These are phyloP conservation scores for Phytophthora citricola DNA, from an alignment of 352 stramenopile genomes.

Conservation along the genomic window DNA sequence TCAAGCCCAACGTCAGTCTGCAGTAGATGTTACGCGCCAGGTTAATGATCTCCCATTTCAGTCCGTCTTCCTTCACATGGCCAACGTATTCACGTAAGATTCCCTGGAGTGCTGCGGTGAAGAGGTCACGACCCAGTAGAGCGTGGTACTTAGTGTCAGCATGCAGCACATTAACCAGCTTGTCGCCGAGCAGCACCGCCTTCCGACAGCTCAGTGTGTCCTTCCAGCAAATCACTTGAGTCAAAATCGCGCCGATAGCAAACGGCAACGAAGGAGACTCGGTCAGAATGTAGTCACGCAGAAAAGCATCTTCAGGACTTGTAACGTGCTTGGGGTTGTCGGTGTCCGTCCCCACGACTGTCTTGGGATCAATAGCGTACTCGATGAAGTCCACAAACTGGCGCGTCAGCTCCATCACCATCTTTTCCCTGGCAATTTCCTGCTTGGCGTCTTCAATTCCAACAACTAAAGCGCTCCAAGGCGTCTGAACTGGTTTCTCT, in stretches of 20 bases:
- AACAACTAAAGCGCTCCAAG: slow-evolving; percentile 62
- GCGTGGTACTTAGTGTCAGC: slow-evolving; percentile 42
- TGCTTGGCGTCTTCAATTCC: slow-evolving; percentile 74
- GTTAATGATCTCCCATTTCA: slow-evolving; percentile 89
- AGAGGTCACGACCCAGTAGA: slow-evolving; percentile 68
- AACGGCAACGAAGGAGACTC: slow-evolving; percentile 57
- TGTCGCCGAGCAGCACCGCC: slow-evolving; percentile 64
- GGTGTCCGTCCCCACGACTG: slow-evolving; percentile 70
- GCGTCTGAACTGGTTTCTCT: slow-evolving; percentile 41
- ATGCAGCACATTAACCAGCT: slow-evolving; percentile 68
- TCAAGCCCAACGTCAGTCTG: slow-evolving; percentile 63
- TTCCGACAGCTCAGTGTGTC: slow-evolving; percentile 76
- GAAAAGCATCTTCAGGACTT: slow-evolving; percentile 57
- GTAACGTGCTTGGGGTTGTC: slow-evolving; percentile 82
- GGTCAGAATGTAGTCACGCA: slow-evolving; percentile 70
- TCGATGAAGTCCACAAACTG: slow-evolving; percentile 81
- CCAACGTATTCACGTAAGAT: slow-evolving; percentile 65
- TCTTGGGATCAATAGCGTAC: slow-evolving; percentile 75
- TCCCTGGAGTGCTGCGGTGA: slow-evolving; percentile 59
- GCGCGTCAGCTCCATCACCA: slow-evolving; percentile 73
- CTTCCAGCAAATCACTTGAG: slow-evolving; percentile 75
- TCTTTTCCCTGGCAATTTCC: slow-evolving; percentile 74
- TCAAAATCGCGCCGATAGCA: slow-evolving; percentile 53
- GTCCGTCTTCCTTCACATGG: slow-evolving; percentile 78
- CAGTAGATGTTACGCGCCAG: slow-evolving; percentile 87